phyloP scores from a whole-genome alignment of 805 yeast species.

The Komagataella phaffii region DNA sequence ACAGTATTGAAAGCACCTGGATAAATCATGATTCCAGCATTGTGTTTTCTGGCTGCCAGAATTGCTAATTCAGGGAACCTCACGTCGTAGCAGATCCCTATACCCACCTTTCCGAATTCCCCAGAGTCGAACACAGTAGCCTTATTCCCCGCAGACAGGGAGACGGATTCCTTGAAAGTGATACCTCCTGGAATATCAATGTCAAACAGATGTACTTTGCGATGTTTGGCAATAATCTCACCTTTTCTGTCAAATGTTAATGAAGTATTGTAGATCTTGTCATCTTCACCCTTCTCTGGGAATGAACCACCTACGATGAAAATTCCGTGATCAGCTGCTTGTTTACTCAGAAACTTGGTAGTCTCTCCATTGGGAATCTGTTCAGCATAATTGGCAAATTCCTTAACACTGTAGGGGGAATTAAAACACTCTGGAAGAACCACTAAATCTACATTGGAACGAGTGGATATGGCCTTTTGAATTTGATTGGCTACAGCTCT shows the following conservation, averaged over 20 bases:
- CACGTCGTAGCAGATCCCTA: conserved; percentile 78
- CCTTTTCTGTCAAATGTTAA: conserved; percentile 64
- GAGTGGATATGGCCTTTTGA: conserved; percentile 40
- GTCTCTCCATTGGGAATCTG: conserved; percentile 64
- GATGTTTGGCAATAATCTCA: conserved; percentile 69
- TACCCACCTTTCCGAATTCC: conserved; percentile 59
- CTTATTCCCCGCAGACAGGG: conserved; percentile 67
- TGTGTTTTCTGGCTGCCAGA: conserved; percentile 47
- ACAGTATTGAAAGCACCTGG: conserved; percentile 82
- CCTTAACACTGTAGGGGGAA: conserved; percentile 82
- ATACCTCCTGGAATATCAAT: conserved; percentile 88
- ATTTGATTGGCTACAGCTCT: conserved; percentile 52
- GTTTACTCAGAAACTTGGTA: conserved; percentile 41
- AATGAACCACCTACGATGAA: conserved; percentile 83
- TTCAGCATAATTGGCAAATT: conserved; percentile 84
- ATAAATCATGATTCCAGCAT: conserved; percentile 54
- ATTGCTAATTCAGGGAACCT: conserved; percentile 71
- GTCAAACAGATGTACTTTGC: conserved; percentile 87
- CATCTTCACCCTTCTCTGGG: conserved; percentile 60
- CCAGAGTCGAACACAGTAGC: conserved; percentile 65
- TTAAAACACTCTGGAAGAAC: conserved; percentile 95
- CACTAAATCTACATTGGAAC: conserved; percentile 51
- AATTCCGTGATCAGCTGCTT: conserved; percentile 55
- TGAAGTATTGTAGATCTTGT: conserved; percentile 58
- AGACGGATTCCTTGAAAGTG: conserved; percentile 69